These are phyloP conservation scores for Nitzschia palea DNA, from an alignment of 108 stramenopile genomes.

Conservation along the genomic window DNA sequence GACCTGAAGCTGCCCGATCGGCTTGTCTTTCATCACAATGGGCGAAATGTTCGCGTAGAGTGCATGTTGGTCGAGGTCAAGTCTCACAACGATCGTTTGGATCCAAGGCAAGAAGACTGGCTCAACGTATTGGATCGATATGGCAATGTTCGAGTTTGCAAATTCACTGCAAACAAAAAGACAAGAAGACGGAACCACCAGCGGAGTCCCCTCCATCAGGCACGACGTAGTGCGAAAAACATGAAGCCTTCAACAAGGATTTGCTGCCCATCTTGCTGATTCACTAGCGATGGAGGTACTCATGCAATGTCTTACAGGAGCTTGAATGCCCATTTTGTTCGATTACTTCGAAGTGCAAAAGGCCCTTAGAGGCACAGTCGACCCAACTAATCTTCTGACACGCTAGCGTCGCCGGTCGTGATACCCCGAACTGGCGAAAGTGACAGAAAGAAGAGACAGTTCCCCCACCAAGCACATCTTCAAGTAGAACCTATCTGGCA, in stretches of 20 bases:
- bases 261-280: neutral
- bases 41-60: constrained; percentile 45
- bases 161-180: constrained; percentile 43
- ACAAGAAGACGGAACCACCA: neutral
- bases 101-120: constrained; percentile 85
- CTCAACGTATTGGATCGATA: constrained; percentile 65
- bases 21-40: constrained; percentile 46
- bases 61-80: constrained; percentile 85
- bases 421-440: too few relatives aligned
- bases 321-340: too few relatives aligned
- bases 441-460: too few relatives aligned
- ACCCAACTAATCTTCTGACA: too few relatives aligned
- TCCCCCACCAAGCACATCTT: too few relatives aligned
- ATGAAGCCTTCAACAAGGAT: too few relatives aligned
- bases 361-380: too few relatives aligned
- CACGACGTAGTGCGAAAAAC: neutral
- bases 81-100: constrained; percentile 77
- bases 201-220: neutral
- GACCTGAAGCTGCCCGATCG: constrained; percentile 41
- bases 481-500: too few relatives aligned
- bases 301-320: neutral
- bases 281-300: neutral
- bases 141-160: constrained; percentile 77
- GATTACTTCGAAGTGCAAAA: too few relatives aligned
- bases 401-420: too few relatives aligned